Conservation (phyloP, 768 basidiomycete genomes). For the Megacollybia marginata region DNA sequence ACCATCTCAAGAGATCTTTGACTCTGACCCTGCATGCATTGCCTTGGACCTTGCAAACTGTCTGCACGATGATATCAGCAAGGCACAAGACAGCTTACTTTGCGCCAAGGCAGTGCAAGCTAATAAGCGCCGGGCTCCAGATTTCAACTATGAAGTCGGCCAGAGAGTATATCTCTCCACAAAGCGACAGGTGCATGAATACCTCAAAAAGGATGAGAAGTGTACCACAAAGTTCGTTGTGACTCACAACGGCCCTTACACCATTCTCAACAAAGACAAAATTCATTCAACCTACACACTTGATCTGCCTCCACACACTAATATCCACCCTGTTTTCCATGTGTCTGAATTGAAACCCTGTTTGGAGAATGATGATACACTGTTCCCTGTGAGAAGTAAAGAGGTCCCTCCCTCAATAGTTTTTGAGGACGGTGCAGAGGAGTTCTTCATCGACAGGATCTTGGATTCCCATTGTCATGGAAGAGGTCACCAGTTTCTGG, state of each 20-base stretch:
- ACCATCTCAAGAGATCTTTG: constrained; percentile 4
- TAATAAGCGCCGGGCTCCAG: constrained; percentile 10
- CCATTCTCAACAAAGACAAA: constrained; percentile 8
- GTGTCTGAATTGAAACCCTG: constrained; percentile 18
- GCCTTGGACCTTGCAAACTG: constrained; percentile 4
- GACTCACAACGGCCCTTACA: constrained; percentile 22
- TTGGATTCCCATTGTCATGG: constrained; percentile 16
- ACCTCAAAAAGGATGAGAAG: constrained; percentile 12
- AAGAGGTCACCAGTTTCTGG: constrained; percentile 18
- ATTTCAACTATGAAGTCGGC: constrained; percentile 13
- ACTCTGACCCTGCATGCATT: constrained; percentile 5
- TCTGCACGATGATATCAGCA: constrained; percentile 8
- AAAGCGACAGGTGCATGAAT: constrained; percentile 16
- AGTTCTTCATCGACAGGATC: constrained; percentile 18
- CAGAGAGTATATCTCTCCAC: constrained; percentile 23
- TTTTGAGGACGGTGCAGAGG: constrained; percentile 12
- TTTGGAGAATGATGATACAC: constrained; percentile 16
- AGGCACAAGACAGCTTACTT: constrained; percentile 21
- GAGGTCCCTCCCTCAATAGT: constrained; percentile 14
- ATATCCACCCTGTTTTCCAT: constrained; percentile 27
- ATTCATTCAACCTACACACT: constrained; percentile 16
- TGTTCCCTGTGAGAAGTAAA: constrained; percentile 20
- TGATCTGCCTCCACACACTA: constrained; percentile 9
- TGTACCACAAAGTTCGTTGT: constrained; percentile 31
- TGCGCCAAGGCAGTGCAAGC: constrained; percentile 18